Percentiles rank a stretch among this genome's conserved stretches.
Conservation (phyloP, 257 asterid species). For the Plantago ovata region DNA sequence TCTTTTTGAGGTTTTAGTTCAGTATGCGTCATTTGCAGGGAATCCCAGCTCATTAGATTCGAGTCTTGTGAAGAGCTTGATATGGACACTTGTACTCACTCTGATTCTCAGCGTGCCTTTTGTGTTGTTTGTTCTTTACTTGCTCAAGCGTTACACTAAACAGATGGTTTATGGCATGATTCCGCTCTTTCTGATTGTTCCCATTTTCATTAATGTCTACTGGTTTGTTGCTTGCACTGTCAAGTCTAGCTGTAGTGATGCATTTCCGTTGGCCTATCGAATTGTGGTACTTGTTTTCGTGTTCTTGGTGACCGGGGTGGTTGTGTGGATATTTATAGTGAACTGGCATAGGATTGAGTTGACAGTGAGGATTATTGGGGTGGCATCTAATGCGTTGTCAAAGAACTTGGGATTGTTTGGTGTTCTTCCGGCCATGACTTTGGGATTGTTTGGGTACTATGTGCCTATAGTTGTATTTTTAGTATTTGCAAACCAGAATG, state of each 20-base stretch:
- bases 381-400: constrained; percentile 68
- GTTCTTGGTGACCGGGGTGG: constrained; percentile 68
- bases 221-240: constrained; percentile 95
- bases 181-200: constrained; percentile 82
- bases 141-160: constrained; percentile 78
- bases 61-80: constrained; percentile 51
- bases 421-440: constrained; percentile 63
- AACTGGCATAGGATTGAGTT: constrained; percentile 91
- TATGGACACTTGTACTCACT: constrained; percentile 81
- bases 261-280: constrained; percentile 72
- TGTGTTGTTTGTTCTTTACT: constrained; percentile 48
- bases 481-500: constrained; percentile 71
- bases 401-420: constrained; percentile 71
- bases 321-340: constrained; percentile 79
- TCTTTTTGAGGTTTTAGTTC: not conserved
- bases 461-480: constrained; percentile 76
- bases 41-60: constrained; percentile 33
- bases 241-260: constrained; percentile 65
- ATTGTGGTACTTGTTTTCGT: constrained; percentile 62
- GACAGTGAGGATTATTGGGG: constrained; percentile 75
- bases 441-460: constrained; percentile 58
- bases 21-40: constrained; percentile 12
- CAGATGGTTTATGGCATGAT: constrained; percentile 81
- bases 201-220: constrained; percentile 59
- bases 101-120: constrained; percentile 60